Conservation (phyloP, 495 filamentous ascomycete species). For the Daldinia grandis region DNA sequence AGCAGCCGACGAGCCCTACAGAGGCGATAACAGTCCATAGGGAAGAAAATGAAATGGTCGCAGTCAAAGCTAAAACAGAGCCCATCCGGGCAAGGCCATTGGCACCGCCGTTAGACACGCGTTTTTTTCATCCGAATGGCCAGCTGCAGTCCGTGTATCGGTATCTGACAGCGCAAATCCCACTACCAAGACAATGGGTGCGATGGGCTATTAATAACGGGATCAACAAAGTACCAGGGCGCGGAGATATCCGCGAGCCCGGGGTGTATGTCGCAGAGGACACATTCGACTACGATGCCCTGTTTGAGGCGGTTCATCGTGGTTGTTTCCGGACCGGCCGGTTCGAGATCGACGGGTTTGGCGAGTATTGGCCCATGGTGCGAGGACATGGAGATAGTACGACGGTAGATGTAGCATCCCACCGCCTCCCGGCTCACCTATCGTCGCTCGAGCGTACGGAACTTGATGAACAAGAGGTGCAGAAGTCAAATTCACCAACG, state of each 20-base stretch:
- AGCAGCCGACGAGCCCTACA: neutral
- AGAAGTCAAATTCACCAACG: neutral
- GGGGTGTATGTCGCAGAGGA: slow-evolving; percentile 27
- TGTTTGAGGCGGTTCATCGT: slow-evolving; percentile 18
- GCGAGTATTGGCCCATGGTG: slow-evolving; percentile 20
- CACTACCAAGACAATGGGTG: slow-evolving; percentile 28
- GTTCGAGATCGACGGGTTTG: slow-evolving; percentile 15
- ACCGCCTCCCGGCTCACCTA: neutral
- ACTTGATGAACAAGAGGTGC: neutral
- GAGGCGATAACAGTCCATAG: neutral
- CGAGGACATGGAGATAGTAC: slow-evolving; percentile 3
- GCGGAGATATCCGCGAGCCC: slow-evolving; percentile 19
- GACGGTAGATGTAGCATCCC: neutral
- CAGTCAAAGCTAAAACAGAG: neutral
- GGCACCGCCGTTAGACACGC: slow-evolving; percentile 21
- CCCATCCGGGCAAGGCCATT: neutral
- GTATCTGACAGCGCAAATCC: slow-evolving; percentile 32
- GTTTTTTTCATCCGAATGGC: slow-evolving; percentile 37
- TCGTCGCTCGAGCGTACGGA: neutral
- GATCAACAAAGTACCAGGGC: slow-evolving; percentile 11
- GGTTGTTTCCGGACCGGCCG: slow-evolving; percentile 20
- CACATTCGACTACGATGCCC: slow-evolving; percentile 21
- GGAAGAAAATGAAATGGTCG: neutral
- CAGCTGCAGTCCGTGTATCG: slow-evolving; percentile 22
- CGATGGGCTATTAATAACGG: slow-evolving; percentile 21